Conservation (phyloP, 805 yeast species). For the Yamadazyma olivae region DNA sequence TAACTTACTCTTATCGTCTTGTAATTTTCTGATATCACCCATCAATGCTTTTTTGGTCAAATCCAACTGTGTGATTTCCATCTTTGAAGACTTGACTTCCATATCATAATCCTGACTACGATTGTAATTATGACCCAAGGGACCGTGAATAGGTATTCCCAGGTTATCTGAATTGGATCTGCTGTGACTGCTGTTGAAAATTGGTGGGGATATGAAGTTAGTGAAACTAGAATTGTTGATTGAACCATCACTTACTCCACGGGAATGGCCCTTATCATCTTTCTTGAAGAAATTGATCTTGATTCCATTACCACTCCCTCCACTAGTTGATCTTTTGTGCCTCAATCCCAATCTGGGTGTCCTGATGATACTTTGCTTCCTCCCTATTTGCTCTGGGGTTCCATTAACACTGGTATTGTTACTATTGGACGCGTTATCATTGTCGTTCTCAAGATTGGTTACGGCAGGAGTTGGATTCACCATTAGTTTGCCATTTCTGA, state of each 20-base stretch:
- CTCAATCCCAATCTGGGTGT: slow-evolving; percentile 33
- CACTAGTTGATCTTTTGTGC: slow-evolving; percentile 40
- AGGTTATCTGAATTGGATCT: slow-evolving; percentile 42
- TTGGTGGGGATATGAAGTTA: slow-evolving; percentile 41
- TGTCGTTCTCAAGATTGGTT: slow-evolving; percentile 28
- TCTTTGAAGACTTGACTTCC: slow-evolving; percentile 18
- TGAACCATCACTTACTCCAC: slow-evolving; percentile 41
- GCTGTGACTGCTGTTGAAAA: slow-evolving; percentile 37
- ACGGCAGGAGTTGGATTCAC: slow-evolving; percentile 28
- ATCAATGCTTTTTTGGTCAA: slow-evolving; percentile 5
- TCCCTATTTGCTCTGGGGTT: slow-evolving; percentile 8
- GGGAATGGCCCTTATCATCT: slow-evolving; percentile 29
- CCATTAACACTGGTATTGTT: not conserved
- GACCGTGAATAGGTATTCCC: slow-evolving; percentile 11
- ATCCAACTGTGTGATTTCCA: slow-evolving; percentile 39
- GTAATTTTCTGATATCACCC: slow-evolving; percentile 16
- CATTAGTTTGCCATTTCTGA: slow-evolving; percentile 9
- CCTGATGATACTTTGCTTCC: slow-evolving; percentile 26
- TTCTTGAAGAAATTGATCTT: slow-evolving; percentile 35
- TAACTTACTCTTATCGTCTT: slow-evolving; percentile 21
- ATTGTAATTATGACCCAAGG: not conserved
- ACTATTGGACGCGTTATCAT: slow-evolving; percentile 6
- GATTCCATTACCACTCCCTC: slow-evolving; percentile 25
- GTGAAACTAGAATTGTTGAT: slow-evolving; percentile 18
- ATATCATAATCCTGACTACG: slow-evolving; percentile 3